Base-by-base conservation (phyloP, 805 yeast species). In the Wickerhamiella nectarea region DNA sequence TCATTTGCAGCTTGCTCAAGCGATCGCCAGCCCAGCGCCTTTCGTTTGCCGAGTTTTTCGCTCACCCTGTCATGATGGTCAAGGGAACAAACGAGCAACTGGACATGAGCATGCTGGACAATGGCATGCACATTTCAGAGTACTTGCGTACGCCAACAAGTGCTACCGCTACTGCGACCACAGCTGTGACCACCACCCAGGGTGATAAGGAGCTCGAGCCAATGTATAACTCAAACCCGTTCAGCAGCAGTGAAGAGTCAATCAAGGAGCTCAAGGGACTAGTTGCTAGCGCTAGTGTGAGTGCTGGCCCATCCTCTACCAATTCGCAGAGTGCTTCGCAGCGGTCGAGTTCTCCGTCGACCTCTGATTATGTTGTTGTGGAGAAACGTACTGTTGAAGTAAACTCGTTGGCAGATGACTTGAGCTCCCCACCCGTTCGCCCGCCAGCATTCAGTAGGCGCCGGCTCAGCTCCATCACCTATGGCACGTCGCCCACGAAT, bases 331-430 rank as follows among this genome's bases (percentile, higher is more conserved):
- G n/a, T n/a, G n/a, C n/a, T n/a, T n/a, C n/a, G n/a, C n/a, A n/a
- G n/a, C n/a, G n/a, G n/a, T n/a, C n/a, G n/a, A n/a, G n/a, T n/a
- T 18, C 35, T 20, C 21, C 21, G n/a, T 33, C 21, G 21, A 17
- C 35, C n/a, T 18, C 19, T 7, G 96, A 86, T 55, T 89, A 89
- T 54, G 97, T 89, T 26, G 94, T 89, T 33, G 87, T 89, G 22
- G 97, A 89, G 59, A 91, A 89, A 59, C 73, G 94, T 40, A 84
- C 91, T 0, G 96, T 89, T 3, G 97, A 91, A 58, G 94, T 89
- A 7, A 89, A 89, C 64, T 89, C 94, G 2, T 68, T 91, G 46
- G 98, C 98, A 2, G 97, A 89, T 60, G 95, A 87, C 58, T 65
- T 89, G 41, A 87, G 84, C 12, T 61, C 46, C 36, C 55, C 58